These are phyloP conservation scores for Talaromyces piceae DNA, from an alignment of 2,329 filamentous ascomycete genomes.

Conservation along the genomic window DNA sequence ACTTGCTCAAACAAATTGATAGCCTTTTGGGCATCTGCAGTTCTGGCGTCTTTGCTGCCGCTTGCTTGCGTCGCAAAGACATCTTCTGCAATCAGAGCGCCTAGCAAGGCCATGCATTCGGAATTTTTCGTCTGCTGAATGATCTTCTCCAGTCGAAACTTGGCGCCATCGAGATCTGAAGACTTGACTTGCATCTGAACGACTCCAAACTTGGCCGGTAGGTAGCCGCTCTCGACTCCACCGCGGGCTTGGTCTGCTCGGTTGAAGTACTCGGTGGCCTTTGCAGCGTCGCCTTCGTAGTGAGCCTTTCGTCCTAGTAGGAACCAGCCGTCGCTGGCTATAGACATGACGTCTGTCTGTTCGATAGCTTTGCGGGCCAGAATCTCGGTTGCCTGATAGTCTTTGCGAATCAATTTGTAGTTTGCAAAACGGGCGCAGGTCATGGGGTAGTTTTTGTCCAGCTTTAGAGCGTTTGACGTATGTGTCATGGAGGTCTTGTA, in stretches of 20 bases:
- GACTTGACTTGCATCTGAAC: conserved; percentile 82
- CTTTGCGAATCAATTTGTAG: conserved; percentile 81
- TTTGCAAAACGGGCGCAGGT: conserved; percentile 84
- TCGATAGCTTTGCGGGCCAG: conserved; percentile 91
- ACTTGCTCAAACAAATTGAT: conserved; percentile 77
- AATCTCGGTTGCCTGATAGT: conserved; percentile 71
- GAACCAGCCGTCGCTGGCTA: conserved; percentile 97
- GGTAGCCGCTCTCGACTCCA: conserved; percentile 79
- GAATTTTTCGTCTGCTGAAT: conserved; percentile 74
- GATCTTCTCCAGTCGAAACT: conserved; percentile 89
- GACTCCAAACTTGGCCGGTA: conserved; percentile 90
- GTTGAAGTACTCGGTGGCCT: conserved; percentile 78
- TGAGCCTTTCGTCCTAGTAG: conserved; percentile 87
- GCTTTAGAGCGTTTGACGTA: conserved; percentile 86
- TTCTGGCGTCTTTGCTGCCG: conserved; percentile 83
- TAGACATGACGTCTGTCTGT: conserved; percentile 89
- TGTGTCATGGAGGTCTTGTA: conserved; percentile 96
- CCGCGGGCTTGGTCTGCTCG: conserved; percentile 87
- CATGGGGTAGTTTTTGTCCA: conserved; percentile 83
- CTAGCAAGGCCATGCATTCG: conserved; percentile 87
- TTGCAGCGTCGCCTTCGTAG: conserved; percentile 64
- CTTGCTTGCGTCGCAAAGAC: conserved; percentile 73
- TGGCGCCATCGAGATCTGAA: conserved; percentile 82
- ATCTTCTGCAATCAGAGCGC: conserved; percentile 88
- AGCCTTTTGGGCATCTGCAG: conserved; percentile 76